Conservation (phyloP, 495 filamentous ascomycete species). For the Rusavskia elegans region DNA sequence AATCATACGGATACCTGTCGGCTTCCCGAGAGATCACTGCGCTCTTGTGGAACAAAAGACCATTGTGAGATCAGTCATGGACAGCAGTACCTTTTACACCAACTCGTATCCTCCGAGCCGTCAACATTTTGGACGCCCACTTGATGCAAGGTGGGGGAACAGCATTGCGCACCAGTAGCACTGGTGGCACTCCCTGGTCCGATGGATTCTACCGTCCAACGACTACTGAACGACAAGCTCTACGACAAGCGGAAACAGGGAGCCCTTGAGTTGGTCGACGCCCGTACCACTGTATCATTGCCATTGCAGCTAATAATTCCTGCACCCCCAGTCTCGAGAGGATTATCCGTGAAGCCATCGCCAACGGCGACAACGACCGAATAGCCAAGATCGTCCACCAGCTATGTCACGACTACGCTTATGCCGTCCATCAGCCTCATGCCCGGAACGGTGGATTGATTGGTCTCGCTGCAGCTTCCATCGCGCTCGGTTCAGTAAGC, state of each 20-base stretch:
- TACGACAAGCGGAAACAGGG: conserved; percentile 96
- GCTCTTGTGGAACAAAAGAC: no score
- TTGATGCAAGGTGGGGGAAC: background rate
- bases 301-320: conserved; percentile 4
- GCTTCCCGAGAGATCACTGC: no score
- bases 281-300: background rate
- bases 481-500: conserved; percentile 82
- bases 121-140: background rate
- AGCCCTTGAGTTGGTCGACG: conserved; percentile 70
- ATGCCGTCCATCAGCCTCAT: conserved; percentile 93
- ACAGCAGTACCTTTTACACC: background rate
- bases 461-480: conserved; percentile 88
- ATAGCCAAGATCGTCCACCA: conserved; percentile 83
- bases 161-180: background rate
- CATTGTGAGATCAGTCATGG: background rate
- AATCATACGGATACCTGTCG: no score
- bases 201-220: conserved; percentile 85
- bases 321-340: conserved; percentile 58
- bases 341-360: conserved; percentile 71
- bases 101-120: background rate
- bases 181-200: no score
- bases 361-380: conserved; percentile 55
- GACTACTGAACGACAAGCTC: conserved; percentile 89
- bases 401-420: conserved; percentile 94
- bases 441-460: conserved; percentile 94